A percentile compares a stretch with the other conserved stretches of the same genome.
phyloP scores from a whole-genome alignment of 345 rosid species.

The Turnera subulata region DNA sequence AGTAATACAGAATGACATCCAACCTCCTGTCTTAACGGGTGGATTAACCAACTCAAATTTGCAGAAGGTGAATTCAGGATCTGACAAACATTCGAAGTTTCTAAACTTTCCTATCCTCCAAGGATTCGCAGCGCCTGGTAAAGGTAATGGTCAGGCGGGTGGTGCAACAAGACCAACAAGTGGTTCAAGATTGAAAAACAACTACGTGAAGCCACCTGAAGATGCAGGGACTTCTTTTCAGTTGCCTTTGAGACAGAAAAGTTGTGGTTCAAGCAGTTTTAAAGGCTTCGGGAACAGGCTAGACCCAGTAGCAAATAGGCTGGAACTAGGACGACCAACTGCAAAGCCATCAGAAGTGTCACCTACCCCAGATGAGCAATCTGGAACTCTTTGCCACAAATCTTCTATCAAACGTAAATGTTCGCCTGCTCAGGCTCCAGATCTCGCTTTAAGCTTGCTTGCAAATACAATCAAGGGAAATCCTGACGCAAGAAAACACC shows the following conservation, averaged over 20 bases:
- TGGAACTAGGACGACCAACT: not conserved
- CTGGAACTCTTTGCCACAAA: constrained; percentile 41
- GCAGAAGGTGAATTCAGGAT: constrained; percentile 8
- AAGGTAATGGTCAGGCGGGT: not conserved
- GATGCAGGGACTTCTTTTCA: not conserved
- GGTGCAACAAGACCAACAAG: constrained; percentile 4
- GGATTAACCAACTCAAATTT: not conserved
- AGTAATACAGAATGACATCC: constrained; percentile 1
- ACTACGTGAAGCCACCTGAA: not conserved
- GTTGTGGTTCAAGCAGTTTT: not conserved
- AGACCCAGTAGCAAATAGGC: not conserved
- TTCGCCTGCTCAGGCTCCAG: constrained; percentile 9
- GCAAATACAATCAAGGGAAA: constrained; percentile 11
- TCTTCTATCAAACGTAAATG: too few relatives aligned
- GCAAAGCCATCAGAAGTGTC: constrained; percentile 8
- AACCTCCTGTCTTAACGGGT: not conserved
- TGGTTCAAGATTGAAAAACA: constrained; percentile 13
- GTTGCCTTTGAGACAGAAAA: too few relatives aligned
- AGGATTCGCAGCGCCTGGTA: too few relatives aligned
- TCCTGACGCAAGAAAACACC: constrained; percentile 2
- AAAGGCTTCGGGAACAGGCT: not conserved
- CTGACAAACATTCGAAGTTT: constrained; percentile 7
- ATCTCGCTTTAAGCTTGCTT: constrained; percentile 3
- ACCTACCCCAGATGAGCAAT: constrained; percentile 56
- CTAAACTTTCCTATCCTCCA: constrained; percentile 19